A percentile compares a stretch with the other conserved stretches of the same genome.
Evolutionary conservation across 768 basidiomycete genomes (phyloP).

Genomic region (Mycena vitilis): DNA sequence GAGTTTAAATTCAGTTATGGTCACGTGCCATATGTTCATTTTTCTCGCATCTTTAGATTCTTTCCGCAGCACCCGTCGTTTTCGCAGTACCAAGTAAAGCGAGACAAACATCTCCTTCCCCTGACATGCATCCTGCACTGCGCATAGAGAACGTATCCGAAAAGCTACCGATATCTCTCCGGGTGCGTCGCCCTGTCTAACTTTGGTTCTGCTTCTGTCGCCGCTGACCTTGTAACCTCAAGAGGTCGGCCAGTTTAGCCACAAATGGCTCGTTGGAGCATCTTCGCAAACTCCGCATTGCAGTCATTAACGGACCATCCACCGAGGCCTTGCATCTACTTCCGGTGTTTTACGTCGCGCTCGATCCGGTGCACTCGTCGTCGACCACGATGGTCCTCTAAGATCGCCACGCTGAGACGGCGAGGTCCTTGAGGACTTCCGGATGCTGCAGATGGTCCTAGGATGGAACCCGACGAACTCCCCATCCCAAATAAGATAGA

Average conservation of each 20-base stretch:
- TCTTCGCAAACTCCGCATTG: not conserved
- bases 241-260: not conserved
- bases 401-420: not conserved
- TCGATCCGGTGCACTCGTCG: not conserved
- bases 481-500: constrained; percentile 8
- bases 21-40: no score
- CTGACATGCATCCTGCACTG: not conserved
- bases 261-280: not conserved
- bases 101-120: no score
- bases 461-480: not conserved
- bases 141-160: not conserved
- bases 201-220: not conserved
- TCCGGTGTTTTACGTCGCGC: not conserved
- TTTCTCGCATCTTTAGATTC: no score
- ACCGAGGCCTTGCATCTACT: not conserved
- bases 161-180: not conserved
- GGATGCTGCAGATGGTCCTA: not conserved
- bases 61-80: no score
- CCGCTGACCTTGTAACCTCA: not conserved
- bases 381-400: not conserved
- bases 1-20: no score
- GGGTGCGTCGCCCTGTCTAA: not conserved
- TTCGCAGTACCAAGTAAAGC: no score
- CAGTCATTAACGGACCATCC: not conserved
- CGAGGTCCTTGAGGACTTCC: not conserved